Evolutionary conservation across 768 basidiomycete species (phyloP).

Genomic region (Pholiota microspora): DNA sequence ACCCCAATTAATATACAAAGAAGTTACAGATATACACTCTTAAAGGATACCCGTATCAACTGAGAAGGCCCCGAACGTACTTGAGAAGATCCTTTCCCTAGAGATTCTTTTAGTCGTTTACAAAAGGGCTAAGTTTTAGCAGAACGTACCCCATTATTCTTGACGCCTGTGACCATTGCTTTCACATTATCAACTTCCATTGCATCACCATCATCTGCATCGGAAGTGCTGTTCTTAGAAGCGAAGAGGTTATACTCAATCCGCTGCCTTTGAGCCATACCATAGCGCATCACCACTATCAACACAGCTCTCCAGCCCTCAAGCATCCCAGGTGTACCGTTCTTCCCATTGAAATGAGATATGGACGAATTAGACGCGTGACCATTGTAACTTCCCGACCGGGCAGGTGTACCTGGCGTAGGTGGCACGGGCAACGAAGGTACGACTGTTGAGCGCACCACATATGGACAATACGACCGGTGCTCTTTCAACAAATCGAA

Average conservation of each 20-base stretch:
- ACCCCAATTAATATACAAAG: not conserved
- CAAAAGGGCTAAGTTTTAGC: not conserved
- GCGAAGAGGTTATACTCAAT: constrained; percentile 30
- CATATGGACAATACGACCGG: constrained; percentile 83
- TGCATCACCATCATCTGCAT: constrained; percentile 19
- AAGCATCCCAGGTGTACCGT: constrained; percentile 28
- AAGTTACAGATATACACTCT: not conserved
- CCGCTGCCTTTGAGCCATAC: constrained; percentile 54
- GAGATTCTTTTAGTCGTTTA: constrained; percentile 1
- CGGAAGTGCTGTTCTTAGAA: constrained; percentile 14
- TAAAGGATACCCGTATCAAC: constrained; percentile 31
- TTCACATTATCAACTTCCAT: constrained; percentile 54
- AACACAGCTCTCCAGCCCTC: constrained; percentile 87
- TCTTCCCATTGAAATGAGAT: constrained; percentile 28
- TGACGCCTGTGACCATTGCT: constrained; percentile 77
- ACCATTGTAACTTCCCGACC: constrained; percentile 15
- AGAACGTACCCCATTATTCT: constrained; percentile 64
- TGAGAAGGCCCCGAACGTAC: constrained; percentile 69
- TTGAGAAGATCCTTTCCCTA: constrained; percentile 70
- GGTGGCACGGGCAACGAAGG: constrained; percentile 49
- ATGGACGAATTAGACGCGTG: constrained; percentile 28
- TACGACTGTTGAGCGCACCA: constrained; percentile 64
- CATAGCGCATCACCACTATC: constrained; percentile 63
- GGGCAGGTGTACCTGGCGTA: constrained; percentile 16
- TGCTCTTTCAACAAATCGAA: constrained; percentile 82